These are phyloP conservation scores for Globisporangium radiosum DNA, from an alignment of 352 stramenopile species.

Conservation along the genomic window DNA sequence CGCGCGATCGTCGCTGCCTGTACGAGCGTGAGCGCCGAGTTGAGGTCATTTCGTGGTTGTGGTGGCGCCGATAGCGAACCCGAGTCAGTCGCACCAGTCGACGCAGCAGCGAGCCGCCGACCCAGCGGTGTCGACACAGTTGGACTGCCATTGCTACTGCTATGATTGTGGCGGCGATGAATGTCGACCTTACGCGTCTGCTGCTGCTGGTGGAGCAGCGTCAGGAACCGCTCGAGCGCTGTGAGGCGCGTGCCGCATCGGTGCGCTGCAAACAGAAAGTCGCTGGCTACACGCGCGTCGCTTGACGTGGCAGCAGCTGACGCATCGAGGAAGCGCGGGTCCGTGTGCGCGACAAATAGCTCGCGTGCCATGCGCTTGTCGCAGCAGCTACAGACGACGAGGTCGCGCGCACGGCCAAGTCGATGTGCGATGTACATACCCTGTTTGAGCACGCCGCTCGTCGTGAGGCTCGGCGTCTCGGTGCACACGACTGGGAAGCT, in stretches of 20 bases:
- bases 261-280: constrained; percentile 10
- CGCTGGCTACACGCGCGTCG: neutral
- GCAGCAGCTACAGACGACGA: constrained; percentile 8
- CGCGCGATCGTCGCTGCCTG: constrained; percentile 1
- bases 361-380: constrained; percentile 4
- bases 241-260: constrained; percentile 1
- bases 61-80: too few relatives aligned
- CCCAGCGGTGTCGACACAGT: too few relatives aligned
- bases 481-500: constrained; percentile 10
- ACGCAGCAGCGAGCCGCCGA: too few relatives aligned
- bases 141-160: neutral
- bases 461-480: constrained; percentile 5
- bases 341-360: constrained; percentile 11
- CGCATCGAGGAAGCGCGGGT: neutral
- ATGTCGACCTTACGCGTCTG: too few relatives aligned
- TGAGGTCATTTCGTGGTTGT: neutral
- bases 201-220: neutral
- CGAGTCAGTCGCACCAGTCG: too few relatives aligned
- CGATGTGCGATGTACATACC: constrained; percentile 1
- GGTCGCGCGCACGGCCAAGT: neutral
- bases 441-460: neutral
- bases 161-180: too few relatives aligned
- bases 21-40: neutral
- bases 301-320: too few relatives aligned
- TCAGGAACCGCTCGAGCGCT: constrained; percentile 3